A percentile compares a stretch with the other conserved stretches of the same genome.
Conservation (phyloP, 352 stramenopile species). For the Pythium brachiatum region DNA sequence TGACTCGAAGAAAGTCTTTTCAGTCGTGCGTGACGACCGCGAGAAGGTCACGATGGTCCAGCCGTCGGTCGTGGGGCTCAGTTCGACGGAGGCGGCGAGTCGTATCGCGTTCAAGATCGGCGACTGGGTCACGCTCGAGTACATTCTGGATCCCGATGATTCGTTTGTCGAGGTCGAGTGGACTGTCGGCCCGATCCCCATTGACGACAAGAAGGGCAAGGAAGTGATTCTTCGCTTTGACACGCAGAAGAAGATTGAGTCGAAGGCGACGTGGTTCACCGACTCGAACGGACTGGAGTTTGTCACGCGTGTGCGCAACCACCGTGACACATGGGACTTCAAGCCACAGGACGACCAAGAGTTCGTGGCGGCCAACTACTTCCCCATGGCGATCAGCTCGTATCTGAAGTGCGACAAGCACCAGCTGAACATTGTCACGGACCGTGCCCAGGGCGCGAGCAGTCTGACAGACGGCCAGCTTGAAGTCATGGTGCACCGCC, state of each 20-base stretch:
- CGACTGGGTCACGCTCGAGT: constrained; percentile 89
- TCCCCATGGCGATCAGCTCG: constrained; percentile 93
- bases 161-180: constrained; percentile 95
- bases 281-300: constrained; percentile 97
- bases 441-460: constrained; percentile 91
- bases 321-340: constrained; percentile 89
- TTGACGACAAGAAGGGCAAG: constrained; percentile 87
- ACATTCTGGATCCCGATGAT: constrained; percentile 81
- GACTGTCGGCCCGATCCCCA: constrained; percentile 79
- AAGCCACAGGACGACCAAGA: constrained; percentile 88
- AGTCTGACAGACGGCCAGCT: constrained; percentile 90
- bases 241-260: constrained; percentile 53
- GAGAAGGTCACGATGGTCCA: constrained; percentile 34
- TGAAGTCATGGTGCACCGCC: constrained; percentile 98
- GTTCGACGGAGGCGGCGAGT: constrained; percentile 24
- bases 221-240: constrained; percentile 95
- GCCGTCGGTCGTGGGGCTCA: constrained; percentile 22
- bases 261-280: constrained; percentile 78
- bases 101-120: constrained; percentile 79
- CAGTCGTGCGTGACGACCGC: constrained; percentile 26
- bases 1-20: constrained; percentile 65
- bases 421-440: constrained; percentile 89
- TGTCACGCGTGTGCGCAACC: constrained; percentile 84
- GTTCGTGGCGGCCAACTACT: constrained; percentile 96
- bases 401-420: constrained; percentile 90